Conservation (phyloP, 495 filamentous ascomycete species). For the Beverwykella pulmonaria region DNA sequence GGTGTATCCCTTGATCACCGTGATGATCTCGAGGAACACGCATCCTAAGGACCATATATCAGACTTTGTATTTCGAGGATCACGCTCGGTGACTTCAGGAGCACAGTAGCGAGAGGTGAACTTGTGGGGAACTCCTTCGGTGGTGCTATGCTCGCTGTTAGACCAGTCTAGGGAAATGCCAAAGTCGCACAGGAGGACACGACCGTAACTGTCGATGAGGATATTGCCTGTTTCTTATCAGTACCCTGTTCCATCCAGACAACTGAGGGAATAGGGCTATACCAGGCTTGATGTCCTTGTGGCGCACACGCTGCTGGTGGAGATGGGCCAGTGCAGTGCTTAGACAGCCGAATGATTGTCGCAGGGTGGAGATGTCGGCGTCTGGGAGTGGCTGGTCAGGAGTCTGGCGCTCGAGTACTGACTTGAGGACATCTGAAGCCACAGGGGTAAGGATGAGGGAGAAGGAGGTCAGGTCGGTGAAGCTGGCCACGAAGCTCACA, state of each 20-base stretch:
- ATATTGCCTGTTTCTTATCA: too few relatives aligned
- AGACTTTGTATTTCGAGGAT: conserved; percentile 47
- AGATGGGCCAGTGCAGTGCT: conserved; percentile 48
- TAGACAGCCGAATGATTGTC: conserved; percentile 40
- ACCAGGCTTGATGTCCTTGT: conserved; percentile 54
- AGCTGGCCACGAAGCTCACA: conserved; percentile 32
- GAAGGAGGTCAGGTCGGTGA: conserved; percentile 29
- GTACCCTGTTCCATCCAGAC: too few relatives aligned
- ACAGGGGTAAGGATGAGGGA: conserved; percentile 32
- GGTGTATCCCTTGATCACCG: conserved; percentile 44
- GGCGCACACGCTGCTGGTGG: conserved; percentile 47
- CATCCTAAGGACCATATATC: conserved; percentile 57
- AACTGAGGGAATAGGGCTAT: conserved; percentile 52
- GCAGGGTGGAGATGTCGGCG: not conserved
- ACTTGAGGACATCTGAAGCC: conserved; percentile 26
- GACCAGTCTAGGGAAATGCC: conserved; percentile 50
- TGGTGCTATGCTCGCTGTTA: conserved; percentile 37
- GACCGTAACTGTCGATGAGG: too few relatives aligned
- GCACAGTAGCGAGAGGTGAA: conserved; percentile 52
- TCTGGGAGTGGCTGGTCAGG: conserved; percentile 6
- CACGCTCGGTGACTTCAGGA: conserved; percentile 50
- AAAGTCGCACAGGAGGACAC: conserved; percentile 51
- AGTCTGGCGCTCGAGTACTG: not conserved
- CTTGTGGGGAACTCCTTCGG: conserved; percentile 39
- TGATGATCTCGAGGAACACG: conserved; percentile 53